phyloP scores from a whole-genome alignment of 2,329 filamentous ascomycete species.

The Aspergillus luchuensis region DNA sequence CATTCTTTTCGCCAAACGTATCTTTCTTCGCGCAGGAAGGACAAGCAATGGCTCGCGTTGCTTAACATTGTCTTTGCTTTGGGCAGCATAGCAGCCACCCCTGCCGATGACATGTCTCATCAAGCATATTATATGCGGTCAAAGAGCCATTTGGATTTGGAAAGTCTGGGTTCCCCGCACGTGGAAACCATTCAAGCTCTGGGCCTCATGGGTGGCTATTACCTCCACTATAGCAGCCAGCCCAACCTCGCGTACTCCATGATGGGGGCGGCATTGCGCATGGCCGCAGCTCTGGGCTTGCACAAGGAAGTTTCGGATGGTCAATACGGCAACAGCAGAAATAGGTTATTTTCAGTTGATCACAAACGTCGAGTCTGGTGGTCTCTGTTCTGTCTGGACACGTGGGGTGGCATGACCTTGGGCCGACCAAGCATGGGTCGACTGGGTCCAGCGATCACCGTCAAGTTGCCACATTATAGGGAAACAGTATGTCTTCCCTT shows the following conservation, averaged over 20 bases:
- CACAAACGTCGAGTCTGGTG: constrained; percentile 71
- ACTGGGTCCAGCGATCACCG: constrained; percentile 68
- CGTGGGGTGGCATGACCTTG: constrained; percentile 71
- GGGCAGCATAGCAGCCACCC: constrained; percentile 70
- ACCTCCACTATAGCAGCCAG: constrained; percentile 75
- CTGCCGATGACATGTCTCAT: constrained; percentile 64
- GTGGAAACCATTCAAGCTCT: constrained; percentile 74
- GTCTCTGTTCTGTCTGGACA: constrained; percentile 72
- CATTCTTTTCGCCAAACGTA: constrained; percentile 68
- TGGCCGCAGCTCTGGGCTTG: constrained; percentile 73
- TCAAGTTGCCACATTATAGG: constrained; percentile 60
- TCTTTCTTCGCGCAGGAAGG: constrained; percentile 62
- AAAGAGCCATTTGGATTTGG: constrained; percentile 66
- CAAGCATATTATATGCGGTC: constrained; percentile 70
- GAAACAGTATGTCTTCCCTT: constrained; percentile 33
- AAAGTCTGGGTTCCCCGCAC: constrained; percentile 68
- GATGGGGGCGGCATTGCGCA: constrained; percentile 69
- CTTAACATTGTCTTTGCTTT: constrained; percentile 77
- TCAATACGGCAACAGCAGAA: constrained; percentile 46
- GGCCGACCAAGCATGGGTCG: constrained; percentile 70
- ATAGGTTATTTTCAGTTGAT: constrained; percentile 58
- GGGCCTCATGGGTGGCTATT: constrained; percentile 71
- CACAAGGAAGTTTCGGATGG: constrained; percentile 63
- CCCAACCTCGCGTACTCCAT: constrained; percentile 76
- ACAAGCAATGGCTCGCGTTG: constrained; percentile 70